Base-by-base conservation (phyloP, 164 flowering plant genomes). In the Aristolochia contorta region DNA sequence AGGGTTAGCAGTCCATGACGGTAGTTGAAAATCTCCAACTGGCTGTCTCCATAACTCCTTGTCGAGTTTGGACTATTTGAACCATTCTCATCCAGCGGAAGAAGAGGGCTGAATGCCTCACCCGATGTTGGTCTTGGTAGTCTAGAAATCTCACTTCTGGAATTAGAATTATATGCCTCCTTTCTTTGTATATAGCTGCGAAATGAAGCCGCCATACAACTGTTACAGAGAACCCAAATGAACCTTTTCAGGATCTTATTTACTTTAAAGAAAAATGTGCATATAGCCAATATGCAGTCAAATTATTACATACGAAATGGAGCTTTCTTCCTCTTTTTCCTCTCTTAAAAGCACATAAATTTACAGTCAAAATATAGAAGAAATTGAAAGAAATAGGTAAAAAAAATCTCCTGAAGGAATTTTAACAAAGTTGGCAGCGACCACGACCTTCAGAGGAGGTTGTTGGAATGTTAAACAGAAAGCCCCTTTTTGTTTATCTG, bases 131-230 rank as follows among this genome's bases (percentile, higher is more conserved):
- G 23, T 56, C 62, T 50, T 43, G 71, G 64, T 25, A 60, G 72
- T 48, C 63, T 59, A 59, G 74, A 58, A 16, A 69, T 56, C 45
- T 57, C 66, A 57, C 64, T 71, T 50, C 63, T 63, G 45, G 60
- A 57, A 48, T 70, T 73, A 16, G 67, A 74, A 58, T 77, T 77
- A 56, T 67, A 61, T 2, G 63, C 61, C 54, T 83, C 87, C 70
- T 77, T 79, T 47, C 65, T 74, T 30, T 62, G 74, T 57, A 82
- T 67, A 74, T 77, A 79, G 67, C 88, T 84, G 85, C 85, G 83
- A 81, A 79, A 83, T 60, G 92, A 88, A 78, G 95, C 83, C 68
- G 81, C 83, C 76, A 93, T 74, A 78, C 74, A 82, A 81, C 96
- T 93, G 93, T 71, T 61, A 69, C 79, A 83, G 27, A 54, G 65